Base-by-base conservation (phyloP, 129 eudicot genomes). In the Helianthus tuberosus region DNA sequence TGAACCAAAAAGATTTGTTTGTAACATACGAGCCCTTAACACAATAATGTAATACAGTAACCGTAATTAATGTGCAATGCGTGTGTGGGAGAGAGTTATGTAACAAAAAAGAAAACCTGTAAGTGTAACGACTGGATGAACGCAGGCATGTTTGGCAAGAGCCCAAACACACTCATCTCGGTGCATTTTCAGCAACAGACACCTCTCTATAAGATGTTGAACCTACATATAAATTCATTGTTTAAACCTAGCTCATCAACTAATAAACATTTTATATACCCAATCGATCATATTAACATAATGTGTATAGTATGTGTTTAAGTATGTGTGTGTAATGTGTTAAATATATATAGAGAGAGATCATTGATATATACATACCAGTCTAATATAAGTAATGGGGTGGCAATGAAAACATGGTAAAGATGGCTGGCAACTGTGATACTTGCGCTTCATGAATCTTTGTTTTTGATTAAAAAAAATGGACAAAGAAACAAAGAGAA, bases 351-450 rank as follows among this genome's bases (percentile, higher is more conserved):
- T n/a, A n/a, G n/a, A n/a, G n/a, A n/a, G n/a, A n/a, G n/a, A n/a
- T n/a, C n/a, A n/a, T n/a, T n/a, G n/a, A n/a, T 62, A 12, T 49
- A 14, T 71, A 54, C 36, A 17, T 79, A 91, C 97, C 89, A 91
- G 78, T 75, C 47, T 83, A 52, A 91, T 91, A 73, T 91, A 91
- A 73, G 82, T 80, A 49, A 76, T 88, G 7, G 97, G 97, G 68
- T 91, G 92, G 79, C 97, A 86, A 78, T 88, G 88, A 77, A 91
- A 84, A 62, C 97, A 91, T 64, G 95, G 97, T 39, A 77, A 78
- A 48, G 76, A 47, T 59, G 84, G 82, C 14, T 66, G 75, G 61
- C 83, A 49, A 58, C 76, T 73, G 27, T 66, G 66, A 60, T 58
- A 35, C 44, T 35, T 17, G 3, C 20, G 35, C 73, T 50, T 64